These are phyloP conservation scores for Helotiales sp. DNA, from an alignment of 2,329 filamentous ascomycete genomes.

Conservation along the genomic window DNA sequence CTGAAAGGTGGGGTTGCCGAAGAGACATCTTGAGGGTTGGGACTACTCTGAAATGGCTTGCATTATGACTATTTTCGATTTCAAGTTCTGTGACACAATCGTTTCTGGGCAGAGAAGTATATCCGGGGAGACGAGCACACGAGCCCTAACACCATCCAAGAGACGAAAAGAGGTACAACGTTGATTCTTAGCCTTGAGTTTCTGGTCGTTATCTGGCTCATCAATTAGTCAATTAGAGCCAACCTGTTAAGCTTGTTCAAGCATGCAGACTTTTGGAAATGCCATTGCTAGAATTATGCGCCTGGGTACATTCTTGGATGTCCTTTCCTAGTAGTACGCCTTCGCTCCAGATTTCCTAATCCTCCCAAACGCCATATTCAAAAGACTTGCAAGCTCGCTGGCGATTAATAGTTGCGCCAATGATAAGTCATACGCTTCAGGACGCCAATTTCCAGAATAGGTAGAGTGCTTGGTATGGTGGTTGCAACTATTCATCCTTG, in stretches of 20 bases:
- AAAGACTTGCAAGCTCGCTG: not conserved
- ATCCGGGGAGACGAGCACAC: no score
- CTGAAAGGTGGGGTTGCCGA: not conserved
- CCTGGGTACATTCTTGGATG: not conserved
- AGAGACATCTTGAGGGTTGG: not conserved
- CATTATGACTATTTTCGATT: not conserved
- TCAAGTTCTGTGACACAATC: not conserved
- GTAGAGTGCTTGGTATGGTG: not conserved
- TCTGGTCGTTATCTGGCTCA: no score
- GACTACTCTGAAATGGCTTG: not conserved
- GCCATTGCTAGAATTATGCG: not conserved
- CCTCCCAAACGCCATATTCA: not conserved
- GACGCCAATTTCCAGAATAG: not conserved
- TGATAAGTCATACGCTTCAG: not conserved
- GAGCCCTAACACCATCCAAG: no score
- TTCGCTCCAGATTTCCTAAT: not conserved
- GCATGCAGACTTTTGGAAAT: no score
- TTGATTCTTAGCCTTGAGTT: no score
- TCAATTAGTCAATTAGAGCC: no score
- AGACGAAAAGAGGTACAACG: no score
- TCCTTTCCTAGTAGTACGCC: not conserved
- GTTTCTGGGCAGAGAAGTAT: not conserved
- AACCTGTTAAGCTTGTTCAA: no score
- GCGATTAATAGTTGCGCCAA: not conserved
- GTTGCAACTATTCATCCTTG: slow-evolving; percentile 2